Evolutionary conservation across 2,329 filamentous ascomycete genomes (phyloP).

Genomic region (Penicillium glabrum): DNA sequence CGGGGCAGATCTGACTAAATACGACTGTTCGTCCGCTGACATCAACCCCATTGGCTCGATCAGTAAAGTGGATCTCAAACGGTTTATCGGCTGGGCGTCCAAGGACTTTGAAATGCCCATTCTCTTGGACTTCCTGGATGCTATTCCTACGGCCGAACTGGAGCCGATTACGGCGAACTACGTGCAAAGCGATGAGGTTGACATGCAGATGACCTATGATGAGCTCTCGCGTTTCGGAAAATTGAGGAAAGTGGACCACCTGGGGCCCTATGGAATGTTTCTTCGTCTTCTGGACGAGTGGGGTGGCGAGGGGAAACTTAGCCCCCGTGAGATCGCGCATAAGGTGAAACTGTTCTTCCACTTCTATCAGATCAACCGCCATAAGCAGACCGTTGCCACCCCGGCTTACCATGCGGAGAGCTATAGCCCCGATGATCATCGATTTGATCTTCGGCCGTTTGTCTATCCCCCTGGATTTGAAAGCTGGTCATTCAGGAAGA

Average conservation of each 20-base stretch:
- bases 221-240: conserved; percentile 10
- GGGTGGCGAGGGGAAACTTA: conserved; percentile 9
- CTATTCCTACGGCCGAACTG: conserved; percentile 6
- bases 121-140: conserved; percentile 7
- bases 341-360: conserved; percentile 12
- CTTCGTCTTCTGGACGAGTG: conserved; percentile 8
- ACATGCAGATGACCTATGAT: conserved; percentile 11
- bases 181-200: conserved; percentile 10
- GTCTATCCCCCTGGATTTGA: conserved; percentile 11
- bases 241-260: conserved; percentile 7
- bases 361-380: conserved; percentile 12
- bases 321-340: conserved; percentile 7
- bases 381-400: conserved; percentile 12
- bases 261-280: conserved; percentile 13
- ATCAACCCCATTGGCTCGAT: conserved; percentile 11
- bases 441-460: conserved; percentile 12
- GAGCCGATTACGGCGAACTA: conserved; percentile 10
- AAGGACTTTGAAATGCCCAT: conserved; percentile 9
- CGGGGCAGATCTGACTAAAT: conserved; percentile 5
- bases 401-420: conserved; percentile 10
- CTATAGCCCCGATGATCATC: conserved; percentile 10
- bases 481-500: conserved; percentile 11
- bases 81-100: conserved; percentile 8
- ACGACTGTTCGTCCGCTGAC: conserved; percentile 11
- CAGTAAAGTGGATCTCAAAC: conserved; percentile 10